Evolutionary conservation across 2,329 filamentous ascomycete genomes (phyloP), one percentile per base, ranked within the genome.

Genomic region (Microsporum audouinii): DNA sequence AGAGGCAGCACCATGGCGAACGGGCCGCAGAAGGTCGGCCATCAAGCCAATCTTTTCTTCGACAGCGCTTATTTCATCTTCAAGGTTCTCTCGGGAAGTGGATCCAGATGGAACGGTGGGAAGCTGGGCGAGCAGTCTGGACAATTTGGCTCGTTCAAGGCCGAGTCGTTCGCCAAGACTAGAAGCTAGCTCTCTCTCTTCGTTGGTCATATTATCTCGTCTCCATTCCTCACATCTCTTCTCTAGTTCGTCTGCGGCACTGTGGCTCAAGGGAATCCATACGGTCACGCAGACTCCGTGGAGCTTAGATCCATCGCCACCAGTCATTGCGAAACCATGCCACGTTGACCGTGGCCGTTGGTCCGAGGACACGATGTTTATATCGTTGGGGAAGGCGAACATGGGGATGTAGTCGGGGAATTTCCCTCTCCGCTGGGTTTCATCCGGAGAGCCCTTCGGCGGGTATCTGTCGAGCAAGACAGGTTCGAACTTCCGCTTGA

Each of bases 241-340:
- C 63, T 79, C 85, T 39, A 85, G 77, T 63, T 91, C 88, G 60
- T 91, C 89, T 0, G 94, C 91, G 4, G 92, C 86, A 62, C 87
- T 84, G 8, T 85, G 80, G 64, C 89, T 89, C 60, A 99, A 76
- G 0, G 94, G 91, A 60, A 91, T 89, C 94, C 94, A 99, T 47
- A 97, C 83, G 60, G 91, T 95, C 60, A 96, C 82, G 64, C 88
- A 91, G 62, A 97, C 89, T 38, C 91, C 92, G 70, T 97, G 92
- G 23, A 97, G 80, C 72, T 94, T 95, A 60, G 89, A 88, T 68
- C 90, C 92, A 71, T 97, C 91, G 61, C 89, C 88, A 27, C 88
- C 88, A 1, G 94, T 99, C 94, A 99, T 97, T 64, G 90, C 91
- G 71, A 99, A 99, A 57, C 94, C 94, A 75, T 99, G 94, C 94